Evolutionary conservation across 163 green algal genomes (phyloP).

Genomic region (Chloroidium sp.): DNA sequence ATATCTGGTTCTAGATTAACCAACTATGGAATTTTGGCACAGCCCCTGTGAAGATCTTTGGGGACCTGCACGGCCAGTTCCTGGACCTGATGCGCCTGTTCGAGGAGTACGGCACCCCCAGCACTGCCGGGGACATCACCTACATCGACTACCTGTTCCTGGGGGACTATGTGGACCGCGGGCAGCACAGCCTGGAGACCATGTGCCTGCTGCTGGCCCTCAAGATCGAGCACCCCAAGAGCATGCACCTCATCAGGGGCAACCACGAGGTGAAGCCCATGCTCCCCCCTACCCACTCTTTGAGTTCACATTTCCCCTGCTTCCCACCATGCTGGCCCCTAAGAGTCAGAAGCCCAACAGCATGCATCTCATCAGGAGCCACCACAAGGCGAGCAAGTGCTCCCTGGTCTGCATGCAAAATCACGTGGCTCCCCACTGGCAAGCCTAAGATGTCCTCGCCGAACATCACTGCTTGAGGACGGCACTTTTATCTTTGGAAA

Average conservation of each 20-base stretch:
- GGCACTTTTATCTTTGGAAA: too few species aligned
- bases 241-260: conserved; percentile 94
- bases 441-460: too few species aligned
- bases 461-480: too few species aligned
- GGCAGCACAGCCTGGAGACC: conserved; percentile 84
- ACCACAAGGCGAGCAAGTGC: conserved; percentile 71
- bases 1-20: neutral
- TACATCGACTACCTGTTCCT: conserved; percentile 99
- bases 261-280: conserved; percentile 79
- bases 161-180: conserved; percentile 60
- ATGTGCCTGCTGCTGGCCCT: conserved; percentile 97
- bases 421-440: too few species aligned
- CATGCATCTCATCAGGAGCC: conserved; percentile 96
- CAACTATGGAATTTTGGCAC: neutral
- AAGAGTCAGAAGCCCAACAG: conserved; percentile 91
- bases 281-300: too few species aligned
- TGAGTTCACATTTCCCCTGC: too few species aligned
- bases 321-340: conserved; percentile 72
- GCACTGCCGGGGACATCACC: conserved; percentile 94
- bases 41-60: conserved; percentile 98
- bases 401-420: too few species aligned
- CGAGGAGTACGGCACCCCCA: conserved; percentile 95
- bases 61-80: conserved; percentile 98
- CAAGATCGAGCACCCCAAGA: conserved; percentile 90
- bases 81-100: conserved; percentile 98